Evolutionary conservation across 805 yeast species (phyloP), one percentile per base, ranked within the genome.

Genomic region (Suhomyces pyralidae): DNA sequence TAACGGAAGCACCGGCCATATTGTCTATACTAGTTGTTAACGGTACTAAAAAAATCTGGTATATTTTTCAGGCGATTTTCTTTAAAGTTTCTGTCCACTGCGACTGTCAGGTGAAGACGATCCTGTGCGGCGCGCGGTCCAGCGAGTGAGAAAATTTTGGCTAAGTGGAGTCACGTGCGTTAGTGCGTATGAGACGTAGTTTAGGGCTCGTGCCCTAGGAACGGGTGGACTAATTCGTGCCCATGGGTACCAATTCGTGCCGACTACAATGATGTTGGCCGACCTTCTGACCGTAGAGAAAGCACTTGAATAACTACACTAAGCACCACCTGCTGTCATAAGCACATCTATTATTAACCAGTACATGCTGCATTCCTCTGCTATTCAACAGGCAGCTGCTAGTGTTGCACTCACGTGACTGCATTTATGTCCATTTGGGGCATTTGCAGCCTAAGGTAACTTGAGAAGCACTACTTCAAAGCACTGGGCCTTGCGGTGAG

Each of bases 1-100:
- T 90, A 79, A 90, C 97, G 83, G 97, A 86, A 85, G 86, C 92
- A 89, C 96, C 96, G 85, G 96, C 88, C 97, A 90, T 90, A 72
- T 81, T 83, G 78, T 69, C 70, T 72, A 64, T 66, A 55, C n/a
- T 48, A 12, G 38, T 15, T 25, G 19, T 42, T 42, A 42, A 22
- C 45, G 45, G 45, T 42, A 42, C 45, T 42, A 42, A 22, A 42
- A 42, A 20, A 42, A 38, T 19, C 42, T 38, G 2, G 42, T 17
- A 17, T 19, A 17, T 19, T 38, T 38, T 38, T 38, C 42, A 38
- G 24, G 24, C 42, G 20, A 38, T 38, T 38, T 38, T 38, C 42
- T 17, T 38, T 38, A n/a, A 38, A 38, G 19, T 38, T 38, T 38
- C 42, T 38, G 42, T 24, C 42, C n/a, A 12, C n/a, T 38, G 42